Evolutionary conservation across 371 early-diverging fungal genomes (phyloP).

Genomic region (Apophysomyces variabilis): DNA sequence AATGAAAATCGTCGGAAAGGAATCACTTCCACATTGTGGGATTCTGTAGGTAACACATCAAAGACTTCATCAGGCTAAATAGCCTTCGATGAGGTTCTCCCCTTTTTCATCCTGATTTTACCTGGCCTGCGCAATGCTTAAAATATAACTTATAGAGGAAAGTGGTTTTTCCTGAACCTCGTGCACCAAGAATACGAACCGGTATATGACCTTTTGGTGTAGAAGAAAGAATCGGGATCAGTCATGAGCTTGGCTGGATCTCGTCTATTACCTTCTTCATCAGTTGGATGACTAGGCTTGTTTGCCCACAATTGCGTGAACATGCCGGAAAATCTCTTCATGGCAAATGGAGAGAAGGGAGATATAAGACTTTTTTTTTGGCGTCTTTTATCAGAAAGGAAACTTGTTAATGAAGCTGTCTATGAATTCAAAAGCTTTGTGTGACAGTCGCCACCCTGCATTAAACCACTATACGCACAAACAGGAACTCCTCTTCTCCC

Average conservation of each 20-base stretch:
- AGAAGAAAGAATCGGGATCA: neutral
- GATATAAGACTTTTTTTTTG: neutral
- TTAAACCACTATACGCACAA: neutral
- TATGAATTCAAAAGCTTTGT: neutral
- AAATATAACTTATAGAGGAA: conserved; percentile 43
- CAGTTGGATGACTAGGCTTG: neutral
- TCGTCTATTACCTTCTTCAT: neutral
- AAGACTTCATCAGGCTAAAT: conserved; percentile 33
- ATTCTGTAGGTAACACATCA: conserved; percentile 36
- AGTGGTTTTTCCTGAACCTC: conserved; percentile 41
- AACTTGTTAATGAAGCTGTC: conserved; percentile 1
- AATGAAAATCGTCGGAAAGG: conserved; percentile 25
- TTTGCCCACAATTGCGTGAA: conserved; percentile 3
- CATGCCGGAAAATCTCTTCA: conserved; percentile 7
- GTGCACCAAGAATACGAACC: conserved; percentile 30
- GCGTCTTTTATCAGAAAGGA: neutral
- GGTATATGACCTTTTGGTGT: conserved; percentile 3
- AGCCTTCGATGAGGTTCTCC: neutral
- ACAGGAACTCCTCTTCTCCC: neutral
- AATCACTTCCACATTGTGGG: conserved; percentile 38
- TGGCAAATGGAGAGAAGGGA: neutral
- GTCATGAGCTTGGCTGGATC: neutral
- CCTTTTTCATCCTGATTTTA: neutral
- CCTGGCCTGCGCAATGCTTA: conserved; percentile 30
- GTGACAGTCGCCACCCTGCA: conserved; percentile 3